Evolutionary conservation across 495 filamentous ascomycete species (phyloP), one percentile per base, ranked within the genome.

Genomic region (Mytilinidion resinicola): DNA sequence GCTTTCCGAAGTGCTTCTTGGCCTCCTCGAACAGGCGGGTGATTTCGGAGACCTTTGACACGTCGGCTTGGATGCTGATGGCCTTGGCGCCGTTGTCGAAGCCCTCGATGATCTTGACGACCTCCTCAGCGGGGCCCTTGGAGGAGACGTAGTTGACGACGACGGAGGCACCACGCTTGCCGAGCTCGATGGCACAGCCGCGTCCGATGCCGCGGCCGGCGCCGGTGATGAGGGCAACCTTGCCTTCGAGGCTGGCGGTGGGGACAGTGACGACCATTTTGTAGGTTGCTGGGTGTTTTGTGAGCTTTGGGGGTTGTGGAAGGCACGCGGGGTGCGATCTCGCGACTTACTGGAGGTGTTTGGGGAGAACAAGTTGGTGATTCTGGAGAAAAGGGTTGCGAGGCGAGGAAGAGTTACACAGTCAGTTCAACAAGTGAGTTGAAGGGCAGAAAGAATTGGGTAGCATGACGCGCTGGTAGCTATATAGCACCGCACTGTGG

Each of bases 131-230:
- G 17, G 78, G 77, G 11, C 74, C 72, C 15, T 78, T 76, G 60
- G 79, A 82, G 60, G 80, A 81, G 57, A 82, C 80, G 72, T 90
- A 92, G 81, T 92, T 92, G 73, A 92, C 79, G 39, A 88, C 78
- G 30, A 92, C 82, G 47, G 79, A 83, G 46, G 85, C 84, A 8
- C 86, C 86, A 61, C 85, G 83, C 62, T 78, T 78, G 60, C 80
- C 88, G 43, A 92, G 83, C 70, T 90, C 88, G 17, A 89, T 78
- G 37, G 87, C 88, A 60, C 89, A 87, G 34, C 83, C 86, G 15
- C 79, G 77, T 51, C 88, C 88, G 67, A 92, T 90, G 38, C 87
- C 61, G 14, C 64, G 66, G 11, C 61, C 62, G 34, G 62, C 69
- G 39, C 64, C 88, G 17, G 88, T 91, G 59, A 91, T 77, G 35